Conservation (phyloP, 495 filamentous ascomycete species). For the Penicillium canariense region DNA sequence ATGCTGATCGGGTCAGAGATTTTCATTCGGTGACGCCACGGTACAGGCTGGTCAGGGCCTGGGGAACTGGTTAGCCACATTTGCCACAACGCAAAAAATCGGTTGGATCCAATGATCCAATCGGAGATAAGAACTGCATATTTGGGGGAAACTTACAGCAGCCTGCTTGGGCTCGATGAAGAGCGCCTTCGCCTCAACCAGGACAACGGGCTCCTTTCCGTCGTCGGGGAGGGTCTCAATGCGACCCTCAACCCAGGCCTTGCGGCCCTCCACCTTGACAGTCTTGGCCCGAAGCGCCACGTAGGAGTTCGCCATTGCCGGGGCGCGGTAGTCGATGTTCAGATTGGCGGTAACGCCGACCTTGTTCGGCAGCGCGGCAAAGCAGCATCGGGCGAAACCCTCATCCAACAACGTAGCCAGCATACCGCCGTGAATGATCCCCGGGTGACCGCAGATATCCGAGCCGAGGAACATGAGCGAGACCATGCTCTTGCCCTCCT, state of each 20-base stretch:
- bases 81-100: not conserved
- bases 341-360: conserved; percentile 89
- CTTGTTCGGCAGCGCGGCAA: conserved; percentile 83
- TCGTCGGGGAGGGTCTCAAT: conserved; percentile 76
- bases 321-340: conserved; percentile 83
- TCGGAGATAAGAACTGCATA: not conserved
- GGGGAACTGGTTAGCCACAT: conserved; percentile 11
- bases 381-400: conserved; percentile 85
- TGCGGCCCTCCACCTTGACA: conserved; percentile 85
- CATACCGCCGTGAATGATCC: conserved; percentile 88
- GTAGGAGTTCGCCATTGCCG: conserved; percentile 72
- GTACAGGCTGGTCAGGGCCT: conserved; percentile 35
- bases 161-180: conserved; percentile 89
- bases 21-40: conserved; percentile 26
- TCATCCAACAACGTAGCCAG: conserved; percentile 92
- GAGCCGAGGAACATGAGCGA: conserved; percentile 76
- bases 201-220: conserved; percentile 59
- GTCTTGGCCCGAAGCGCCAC: conserved; percentile 79
- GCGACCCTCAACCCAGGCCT: conserved; percentile 91
- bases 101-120: not conserved
- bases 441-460: conserved; percentile 86
- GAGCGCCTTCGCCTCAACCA: conserved; percentile 78
- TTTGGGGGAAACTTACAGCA: conserved; percentile 50
- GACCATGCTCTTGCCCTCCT: conserved; percentile 67
- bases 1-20: conserved; percentile 12